Evolutionary conservation across 2,329 filamentous ascomycete genomes (phyloP), one percentile per base, ranked within the genome.

Genomic region (Gaeumannomyces tritici): DNA sequence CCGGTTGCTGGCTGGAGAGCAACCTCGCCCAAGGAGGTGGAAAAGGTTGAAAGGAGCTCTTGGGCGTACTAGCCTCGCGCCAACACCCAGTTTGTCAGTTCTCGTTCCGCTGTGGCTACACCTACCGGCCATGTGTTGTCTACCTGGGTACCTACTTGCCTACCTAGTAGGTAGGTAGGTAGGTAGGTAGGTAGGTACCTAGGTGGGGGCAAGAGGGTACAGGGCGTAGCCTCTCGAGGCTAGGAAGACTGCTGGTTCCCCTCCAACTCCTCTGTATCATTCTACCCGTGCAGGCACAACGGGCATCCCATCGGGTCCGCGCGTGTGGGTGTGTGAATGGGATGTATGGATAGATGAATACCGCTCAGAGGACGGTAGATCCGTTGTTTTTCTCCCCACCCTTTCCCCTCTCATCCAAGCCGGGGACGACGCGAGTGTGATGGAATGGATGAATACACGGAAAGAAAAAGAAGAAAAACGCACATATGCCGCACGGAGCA

Each of bases 31-130:
- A 98, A 83, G 57, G 85, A 81, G 1, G 87, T 90, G 62, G 85
- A 85, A 77, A 99, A 99, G 0, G 93, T 99, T 1, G 91, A 96
- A 51, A 99, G 86, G 57, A 99, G 86, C 75, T 98, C 95, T 80
- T 98, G 95, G 59, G 89, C 93, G 74, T 89, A 97, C 90, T 96
- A 68, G 6, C 58, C 1, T 51, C 21, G 35, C 21, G 18, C 35
- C 35, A 21, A 18, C 35, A 21, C 21, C 42, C 7, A 33, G 9
- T 8, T 5, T 8, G 42, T 51, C n/a, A 51, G 42, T 11, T 24
- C 3, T 51, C 8, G 18, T 24, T 24, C 21, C n/a, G n/a, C n/a
- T n/a, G n/a, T n/a, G n/a, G n/a, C n/a, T n/a, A n/a, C n/a, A n/a
- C n/a, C n/a, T n/a, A n/a, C n/a, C n/a, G n/a, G n/a, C n/a, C n/a